Conservation (phyloP, 1,284 basidiomycete genomes). For the Cryptococcus sp. region DNA sequence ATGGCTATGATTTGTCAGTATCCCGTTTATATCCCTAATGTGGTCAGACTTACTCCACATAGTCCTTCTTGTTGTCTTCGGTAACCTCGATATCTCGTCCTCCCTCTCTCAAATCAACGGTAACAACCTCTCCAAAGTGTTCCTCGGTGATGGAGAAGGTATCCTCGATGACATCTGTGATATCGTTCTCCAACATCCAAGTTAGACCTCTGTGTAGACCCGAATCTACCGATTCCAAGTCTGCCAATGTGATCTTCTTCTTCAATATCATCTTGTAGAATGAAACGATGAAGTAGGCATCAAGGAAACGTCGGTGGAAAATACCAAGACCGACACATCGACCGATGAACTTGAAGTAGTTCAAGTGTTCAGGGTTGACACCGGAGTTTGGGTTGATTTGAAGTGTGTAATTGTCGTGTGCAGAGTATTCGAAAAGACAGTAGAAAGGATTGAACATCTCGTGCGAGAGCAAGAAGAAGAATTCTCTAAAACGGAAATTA, state of each 20-base stretch:
- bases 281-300: slow-evolving; percentile 97
- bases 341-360: slow-evolving; percentile 99
- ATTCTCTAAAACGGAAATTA: slow-evolving; percentile 60
- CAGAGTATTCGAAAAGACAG: slow-evolving; percentile 97
- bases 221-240: slow-evolving; percentile 84
- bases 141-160: slow-evolving; percentile 94
- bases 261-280: slow-evolving; percentile 99
- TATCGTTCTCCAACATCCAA: slow-evolving; percentile 99
- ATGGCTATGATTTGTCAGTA: slow-evolving; percentile 44
- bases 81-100: slow-evolving; percentile 84
- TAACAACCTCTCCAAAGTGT: slow-evolving; percentile 93
- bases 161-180: slow-evolving; percentile 89
- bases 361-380: slow-evolving; percentile 97
- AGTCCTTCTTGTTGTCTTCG: slow-evolving; percentile 98
- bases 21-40: not conserved
- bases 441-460: slow-evolving; percentile 99
- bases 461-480: slow-evolving; percentile 99
- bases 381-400: slow-evolving; percentile 97
- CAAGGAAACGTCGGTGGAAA: slow-evolving; percentile 97
- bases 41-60: slow-evolving; percentile 63
- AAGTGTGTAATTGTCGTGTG: slow-evolving; percentile 98
- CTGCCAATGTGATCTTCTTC: slow-evolving; percentile 78
- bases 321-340: slow-evolving; percentile 90
- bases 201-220: slow-evolving; percentile 85
- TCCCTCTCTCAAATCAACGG: slow-evolving; percentile 83